These are phyloP conservation scores for Neonectria hederae DNA, from an alignment of 2,329 filamentous ascomycete genomes.

Conservation along the genomic window DNA sequence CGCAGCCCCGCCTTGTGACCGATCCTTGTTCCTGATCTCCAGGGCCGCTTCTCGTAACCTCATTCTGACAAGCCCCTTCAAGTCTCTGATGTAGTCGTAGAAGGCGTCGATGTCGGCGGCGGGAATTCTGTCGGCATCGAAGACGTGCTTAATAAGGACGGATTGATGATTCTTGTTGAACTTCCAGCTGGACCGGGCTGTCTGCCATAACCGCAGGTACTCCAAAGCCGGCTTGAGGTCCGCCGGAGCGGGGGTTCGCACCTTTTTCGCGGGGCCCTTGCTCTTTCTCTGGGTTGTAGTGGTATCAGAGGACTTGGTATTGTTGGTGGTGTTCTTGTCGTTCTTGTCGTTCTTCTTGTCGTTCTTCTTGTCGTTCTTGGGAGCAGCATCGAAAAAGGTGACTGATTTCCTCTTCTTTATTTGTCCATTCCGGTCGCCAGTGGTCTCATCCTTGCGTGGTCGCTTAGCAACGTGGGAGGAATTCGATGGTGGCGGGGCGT, in stretches of 20 bases:
- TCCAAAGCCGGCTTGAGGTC: conserved; percentile 72
- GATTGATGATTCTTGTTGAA: conserved; percentile 96
- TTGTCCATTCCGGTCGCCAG: conserved; percentile 40
- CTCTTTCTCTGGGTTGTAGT: conserved; percentile 43
- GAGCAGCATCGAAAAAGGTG: conserved; percentile 57
- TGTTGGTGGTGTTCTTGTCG: conserved; percentile 31
- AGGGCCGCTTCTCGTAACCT: conserved; percentile 74
- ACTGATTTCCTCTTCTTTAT: conserved; percentile 58
- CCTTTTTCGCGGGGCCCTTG: conserved; percentile 53
- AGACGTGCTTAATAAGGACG: conserved; percentile 82
- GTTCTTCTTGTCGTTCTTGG: conserved; percentile 44
- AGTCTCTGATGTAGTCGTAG: conserved; percentile 79
- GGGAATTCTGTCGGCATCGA: conserved; percentile 77
- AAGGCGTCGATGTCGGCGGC: conserved; percentile 74
- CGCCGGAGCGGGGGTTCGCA: conserved; percentile 48
- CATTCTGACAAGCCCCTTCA: conserved; percentile 78
- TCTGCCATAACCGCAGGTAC: conserved; percentile 82
- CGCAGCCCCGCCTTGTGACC: conserved; percentile 57
- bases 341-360: neutral
- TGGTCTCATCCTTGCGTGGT: conserved; percentile 46
- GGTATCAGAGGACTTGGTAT: conserved; percentile 47
- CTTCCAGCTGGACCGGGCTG: conserved; percentile 80
- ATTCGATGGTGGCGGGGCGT: conserved; percentile 47
- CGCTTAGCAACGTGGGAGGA: conserved; percentile 47
- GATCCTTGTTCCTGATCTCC: conserved; percentile 66